Conservation (phyloP, 2,329 filamentous ascomycete species). For the Fusarium armeniacum region DNA sequence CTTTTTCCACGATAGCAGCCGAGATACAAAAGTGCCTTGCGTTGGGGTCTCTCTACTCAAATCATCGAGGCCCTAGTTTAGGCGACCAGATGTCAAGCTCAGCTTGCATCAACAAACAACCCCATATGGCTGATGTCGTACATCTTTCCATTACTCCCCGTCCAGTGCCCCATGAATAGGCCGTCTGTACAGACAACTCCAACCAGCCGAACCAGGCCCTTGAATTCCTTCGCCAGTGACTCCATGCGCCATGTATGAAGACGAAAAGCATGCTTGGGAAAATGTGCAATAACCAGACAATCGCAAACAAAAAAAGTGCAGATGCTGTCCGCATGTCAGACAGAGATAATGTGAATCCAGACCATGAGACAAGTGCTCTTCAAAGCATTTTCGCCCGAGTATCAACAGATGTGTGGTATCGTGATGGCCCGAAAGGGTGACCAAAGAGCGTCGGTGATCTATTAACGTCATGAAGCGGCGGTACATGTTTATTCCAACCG, state of each 20-base stretch:
- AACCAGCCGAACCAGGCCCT: conserved; percentile 55
- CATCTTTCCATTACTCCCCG: conserved; percentile 48
- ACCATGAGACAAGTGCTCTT: conserved; percentile 34
- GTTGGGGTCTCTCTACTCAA: conserved; percentile 33
- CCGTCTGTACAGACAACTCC: conserved; percentile 55
- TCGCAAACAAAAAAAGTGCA: conserved; percentile 46
- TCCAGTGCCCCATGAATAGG: conserved; percentile 44
- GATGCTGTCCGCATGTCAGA: conserved; percentile 46
- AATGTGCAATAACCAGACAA: conserved; percentile 54
- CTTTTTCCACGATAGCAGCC: conserved; percentile 43
- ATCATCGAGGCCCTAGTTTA: conserved; percentile 35
- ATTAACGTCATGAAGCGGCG: conserved; percentile 54
- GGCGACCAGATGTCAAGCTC: conserved; percentile 45
- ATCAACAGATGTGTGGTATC: conserved; percentile 43
- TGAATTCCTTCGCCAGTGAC: conserved; percentile 56
- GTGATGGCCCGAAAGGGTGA: conserved; percentile 44
- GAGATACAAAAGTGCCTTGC: conserved; percentile 39
- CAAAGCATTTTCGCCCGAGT: conserved; percentile 30
- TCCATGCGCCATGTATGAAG: conserved; percentile 60
- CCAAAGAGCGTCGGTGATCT: conserved; percentile 49
- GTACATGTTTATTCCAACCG: conserved; percentile 52
- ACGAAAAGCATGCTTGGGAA: conserved; percentile 55
- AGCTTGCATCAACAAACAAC: conserved; percentile 43
- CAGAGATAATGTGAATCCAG: conserved; percentile 52
- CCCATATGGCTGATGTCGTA: conserved; percentile 34